Percentiles rank a stretch among this genome's conserved stretches.
phyloP scores from a whole-genome alignment of 2,329 filamentous ascomycete genomes.

The Trichoderma sp. region DNA sequence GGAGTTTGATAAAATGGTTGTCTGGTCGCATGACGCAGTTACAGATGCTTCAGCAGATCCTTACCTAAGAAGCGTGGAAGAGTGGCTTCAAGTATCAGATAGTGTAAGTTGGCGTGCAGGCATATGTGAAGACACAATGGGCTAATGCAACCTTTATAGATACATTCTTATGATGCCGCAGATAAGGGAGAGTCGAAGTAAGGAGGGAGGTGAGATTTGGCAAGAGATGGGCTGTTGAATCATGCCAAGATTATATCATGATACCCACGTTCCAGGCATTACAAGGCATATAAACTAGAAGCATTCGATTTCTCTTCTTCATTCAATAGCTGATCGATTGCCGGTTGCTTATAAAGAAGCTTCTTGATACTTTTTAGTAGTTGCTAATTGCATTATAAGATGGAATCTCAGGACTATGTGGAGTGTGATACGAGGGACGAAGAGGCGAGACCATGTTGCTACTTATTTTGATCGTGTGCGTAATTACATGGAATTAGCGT shows the following conservation, averaged over 20 bases:
- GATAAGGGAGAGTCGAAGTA: neutral
- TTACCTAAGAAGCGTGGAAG: constrained; percentile 71
- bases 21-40: constrained; percentile 79
- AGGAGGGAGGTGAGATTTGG: neutral
- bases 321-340: neutral
- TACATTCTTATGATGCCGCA: constrained; percentile 20
- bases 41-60: constrained; percentile 63
- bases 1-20: constrained; percentile 69
- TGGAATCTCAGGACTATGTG: neutral
- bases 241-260: neutral
- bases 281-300: neutral
- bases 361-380: neutral
- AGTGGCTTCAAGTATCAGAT: constrained; percentile 76
- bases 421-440: neutral
- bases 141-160: constrained; percentile 9
- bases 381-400: neutral
- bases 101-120: constrained; percentile 45
- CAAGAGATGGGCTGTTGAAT: neutral
- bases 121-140: too few species aligned
- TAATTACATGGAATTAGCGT: constrained; percentile 27
- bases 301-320: neutral
- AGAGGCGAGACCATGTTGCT: neutral
- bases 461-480: neutral
- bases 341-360: neutral
- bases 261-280: neutral